Evolutionary conservation across 352 stramenopile genomes (phyloP).

Genomic region (Phytophthora europaea): DNA sequence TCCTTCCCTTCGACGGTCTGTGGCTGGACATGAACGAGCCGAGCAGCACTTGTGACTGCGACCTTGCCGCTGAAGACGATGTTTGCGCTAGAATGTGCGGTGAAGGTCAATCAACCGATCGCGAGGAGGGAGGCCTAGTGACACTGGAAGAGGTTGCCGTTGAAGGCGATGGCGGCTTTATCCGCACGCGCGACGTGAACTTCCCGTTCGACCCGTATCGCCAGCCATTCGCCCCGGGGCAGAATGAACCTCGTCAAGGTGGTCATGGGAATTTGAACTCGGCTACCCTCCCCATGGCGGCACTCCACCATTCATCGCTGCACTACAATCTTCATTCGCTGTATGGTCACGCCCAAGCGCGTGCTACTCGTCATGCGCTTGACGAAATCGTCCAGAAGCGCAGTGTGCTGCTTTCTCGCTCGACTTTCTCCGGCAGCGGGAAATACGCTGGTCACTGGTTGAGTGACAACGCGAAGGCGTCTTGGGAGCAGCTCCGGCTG

Average conservation of each 20-base stretch:
- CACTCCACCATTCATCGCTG: conserved; percentile 71
- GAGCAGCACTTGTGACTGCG: conserved; percentile 72
- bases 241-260: conserved; percentile 46
- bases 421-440: conserved; percentile 78
- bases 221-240: conserved; percentile 77
- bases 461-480: conserved; percentile 53
- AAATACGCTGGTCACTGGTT: conserved; percentile 74
- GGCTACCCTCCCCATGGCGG: conserved; percentile 79
- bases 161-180: conserved; percentile 45
- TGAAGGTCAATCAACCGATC: conserved; percentile 5
- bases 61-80: conserved; percentile 45
- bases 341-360: conserved; percentile 77
- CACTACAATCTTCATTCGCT: conserved; percentile 92
- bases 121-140: neutral
- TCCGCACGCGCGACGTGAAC: conserved; percentile 74
- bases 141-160: conserved; percentile 27
- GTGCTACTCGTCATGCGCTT: conserved; percentile 59
- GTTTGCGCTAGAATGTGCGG: conserved; percentile 43
- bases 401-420: conserved; percentile 73
- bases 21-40: conserved; percentile 91
- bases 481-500: conserved; percentile 83
- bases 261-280: conserved; percentile 81
- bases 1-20: conserved; percentile 81
- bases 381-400: conserved; percentile 63
- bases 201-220: conserved; percentile 88